Evolutionary conservation across 495 filamentous ascomycete genomes (phyloP), one percentile per base, ranked within the genome.

Genomic region (Xylaria acuta): DNA sequence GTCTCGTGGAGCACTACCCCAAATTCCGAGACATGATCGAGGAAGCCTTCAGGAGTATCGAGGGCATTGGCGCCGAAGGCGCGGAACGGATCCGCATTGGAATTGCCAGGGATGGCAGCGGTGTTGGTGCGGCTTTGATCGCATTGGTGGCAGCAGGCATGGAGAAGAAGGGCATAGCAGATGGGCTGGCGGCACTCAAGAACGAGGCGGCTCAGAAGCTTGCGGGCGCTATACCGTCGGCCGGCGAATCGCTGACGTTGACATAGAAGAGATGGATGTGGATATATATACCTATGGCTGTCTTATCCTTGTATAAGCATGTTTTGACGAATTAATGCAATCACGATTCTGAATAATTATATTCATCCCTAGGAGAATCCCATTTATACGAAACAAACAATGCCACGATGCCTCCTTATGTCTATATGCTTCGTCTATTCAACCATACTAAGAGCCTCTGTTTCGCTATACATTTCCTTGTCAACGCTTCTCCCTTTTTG

Each of bases 21-120:
- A 89, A 89, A 73, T 98, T 97, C 79, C 89, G 94, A 74, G 90
- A 88, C 25, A 88, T 92, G 80, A 87, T 97, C 65, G 77, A 89
- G 90, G 92, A 94, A 75, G 92, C 92, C 32, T 80, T 97, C 65
- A 82, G 89, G 30, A 87, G 87, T 67, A 86, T 97, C 22, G 85
- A 90, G 38, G 87, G 90, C 68, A 90, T 97, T 75, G 94, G 94
- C 14, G 80, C 78, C 14, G 84, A 86, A 14, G 92, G 93, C 11
- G 93, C 95, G 67, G 90, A 91, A 80, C 91, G 89, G 80, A 88
- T 98, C 72, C 86, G 93, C 53, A 97, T 98, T 75, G 95, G 94
- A 16, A 93, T 97, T 80, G 95, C 95, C 66, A 95, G 96, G 87
- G 95, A 98, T 82, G 95, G 95, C 60, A 92, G 89, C 70, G 95